Evolutionary conservation across 768 basidiomycete species (phyloP).

Genomic region (Leccinum incarnatum): DNA sequence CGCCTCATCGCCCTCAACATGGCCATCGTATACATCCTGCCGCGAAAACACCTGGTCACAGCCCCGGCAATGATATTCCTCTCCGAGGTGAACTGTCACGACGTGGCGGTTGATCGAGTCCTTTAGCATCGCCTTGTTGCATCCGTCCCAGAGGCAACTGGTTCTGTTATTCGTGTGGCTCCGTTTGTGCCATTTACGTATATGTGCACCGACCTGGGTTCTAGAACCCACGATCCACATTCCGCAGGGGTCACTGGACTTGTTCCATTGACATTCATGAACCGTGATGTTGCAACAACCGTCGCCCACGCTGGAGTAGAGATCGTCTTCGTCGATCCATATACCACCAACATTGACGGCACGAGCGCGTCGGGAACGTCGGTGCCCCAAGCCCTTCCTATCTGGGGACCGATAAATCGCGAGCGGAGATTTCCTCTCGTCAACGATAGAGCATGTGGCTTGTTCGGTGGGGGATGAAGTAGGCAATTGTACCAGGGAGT

Average conservation of each 20-base stretch:
- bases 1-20: not conserved
- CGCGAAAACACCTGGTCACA: slow-evolving; percentile 1
- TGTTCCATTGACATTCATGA: slow-evolving; percentile 4
- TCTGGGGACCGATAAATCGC: not conserved
- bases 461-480: not conserved
- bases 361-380: not conserved
- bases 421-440: not conserved
- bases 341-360: not conserved
- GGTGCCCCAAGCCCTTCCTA: not conserved
- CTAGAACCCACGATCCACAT: slow-evolving; percentile 5
- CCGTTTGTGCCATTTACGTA: slow-evolving; percentile 2
- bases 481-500: not conserved
- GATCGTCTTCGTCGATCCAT: slow-evolving; percentile 3
- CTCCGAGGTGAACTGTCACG: slow-evolving; percentile 1
- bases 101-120: not conserved
- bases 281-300: not conserved
- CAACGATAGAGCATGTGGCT: not conserved
- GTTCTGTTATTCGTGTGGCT: not conserved
- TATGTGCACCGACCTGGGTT: not conserved
- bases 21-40: slow-evolving; percentile 2
- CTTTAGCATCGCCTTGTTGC: not conserved
- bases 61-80: not conserved
- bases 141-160: not conserved
- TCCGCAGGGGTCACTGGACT: not conserved
- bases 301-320: not conserved